A percentile compares a stretch with the other conserved stretches of the same genome.
These are phyloP conservation scores for Fusarium multiceps DNA, from an alignment of 2,329 filamentous ascomycete species.

Conservation along the genomic window DNA sequence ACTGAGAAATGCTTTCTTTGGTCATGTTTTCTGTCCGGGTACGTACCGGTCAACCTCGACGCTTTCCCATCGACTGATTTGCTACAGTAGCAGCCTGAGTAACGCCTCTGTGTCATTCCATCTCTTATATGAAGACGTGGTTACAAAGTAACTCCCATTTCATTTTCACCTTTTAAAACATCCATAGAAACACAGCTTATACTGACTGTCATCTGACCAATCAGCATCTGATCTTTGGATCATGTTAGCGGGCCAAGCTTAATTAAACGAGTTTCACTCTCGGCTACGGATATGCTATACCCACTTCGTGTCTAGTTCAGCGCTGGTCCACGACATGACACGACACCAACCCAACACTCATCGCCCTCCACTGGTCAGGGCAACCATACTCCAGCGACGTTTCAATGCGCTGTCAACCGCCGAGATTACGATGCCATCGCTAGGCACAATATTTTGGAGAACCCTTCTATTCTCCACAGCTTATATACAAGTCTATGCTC, in stretches of 20 bases:
- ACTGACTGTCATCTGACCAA: slow-evolving; percentile 3
- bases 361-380: neutral
- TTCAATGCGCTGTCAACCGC: slow-evolving; percentile 29
- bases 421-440: slow-evolving; percentile 35
- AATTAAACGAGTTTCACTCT: slow-evolving; percentile 17
- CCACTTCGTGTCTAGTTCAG: slow-evolving; percentile 22
- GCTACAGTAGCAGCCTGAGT: no score
- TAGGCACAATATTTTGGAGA: slow-evolving; percentile 29
- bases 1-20: neutral
- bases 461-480: slow-evolving; percentile 17
- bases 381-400: slow-evolving; percentile 9
- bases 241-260: slow-evolving; percentile 11
- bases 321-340: slow-evolving; percentile 24
- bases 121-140: neutral
- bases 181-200: neutral
- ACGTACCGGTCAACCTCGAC: neutral
- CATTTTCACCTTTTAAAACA: neutral
- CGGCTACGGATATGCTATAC: slow-evolving; percentile 3
- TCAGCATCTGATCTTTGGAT: neutral
- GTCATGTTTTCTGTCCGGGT: neutral
- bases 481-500: slow-evolving; percentile 19
- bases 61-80: neutral
- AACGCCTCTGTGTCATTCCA: neutral
- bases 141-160: neutral
- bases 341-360: slow-evolving; percentile 15